These are phyloP conservation scores for Hibiscus trionum DNA, from an alignment of 345 rosid genomes.

Conservation along the genomic window DNA sequence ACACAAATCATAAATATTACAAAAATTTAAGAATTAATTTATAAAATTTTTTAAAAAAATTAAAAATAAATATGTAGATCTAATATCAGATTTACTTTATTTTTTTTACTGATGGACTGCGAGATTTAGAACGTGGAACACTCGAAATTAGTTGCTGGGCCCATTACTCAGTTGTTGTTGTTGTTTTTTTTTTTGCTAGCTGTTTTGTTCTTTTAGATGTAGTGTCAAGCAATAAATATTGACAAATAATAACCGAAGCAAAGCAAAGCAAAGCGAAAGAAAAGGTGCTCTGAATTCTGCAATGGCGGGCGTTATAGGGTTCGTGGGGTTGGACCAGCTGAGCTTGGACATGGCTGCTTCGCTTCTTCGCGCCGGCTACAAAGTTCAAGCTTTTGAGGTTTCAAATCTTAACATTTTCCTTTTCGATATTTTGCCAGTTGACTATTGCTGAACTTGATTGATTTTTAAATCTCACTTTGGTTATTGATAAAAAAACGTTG, in stretches of 20 bases:
- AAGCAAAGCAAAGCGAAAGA: background rate
- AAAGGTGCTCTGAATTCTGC: background rate
- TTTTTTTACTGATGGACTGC: no score
- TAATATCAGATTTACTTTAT: no score
- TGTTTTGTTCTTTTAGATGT: background rate
- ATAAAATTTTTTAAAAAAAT: no score
- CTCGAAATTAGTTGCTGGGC: background rate
- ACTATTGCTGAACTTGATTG: background rate
- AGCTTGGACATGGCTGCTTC: conserved; percentile 74
- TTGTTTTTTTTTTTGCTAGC: no score
- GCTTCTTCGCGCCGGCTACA: conserved; percentile 55
- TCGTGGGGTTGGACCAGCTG: conserved; percentile 58
- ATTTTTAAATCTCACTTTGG: background rate
- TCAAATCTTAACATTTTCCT: background rate
- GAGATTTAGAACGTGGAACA: background rate
- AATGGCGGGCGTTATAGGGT: conserved; percentile 41
- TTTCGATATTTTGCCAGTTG: background rate
- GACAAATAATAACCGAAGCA: background rate
- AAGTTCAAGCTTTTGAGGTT: conserved; percentile 72
- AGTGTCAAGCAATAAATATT: background rate
- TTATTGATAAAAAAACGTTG: background rate
- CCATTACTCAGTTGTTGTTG: background rate
- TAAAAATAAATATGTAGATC: no score
- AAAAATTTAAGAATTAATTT: no score
- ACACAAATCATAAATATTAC: no score